phyloP scores from a whole-genome alignment of 2,329 filamentous ascomycete species.

The Penicillium sp. region DNA sequence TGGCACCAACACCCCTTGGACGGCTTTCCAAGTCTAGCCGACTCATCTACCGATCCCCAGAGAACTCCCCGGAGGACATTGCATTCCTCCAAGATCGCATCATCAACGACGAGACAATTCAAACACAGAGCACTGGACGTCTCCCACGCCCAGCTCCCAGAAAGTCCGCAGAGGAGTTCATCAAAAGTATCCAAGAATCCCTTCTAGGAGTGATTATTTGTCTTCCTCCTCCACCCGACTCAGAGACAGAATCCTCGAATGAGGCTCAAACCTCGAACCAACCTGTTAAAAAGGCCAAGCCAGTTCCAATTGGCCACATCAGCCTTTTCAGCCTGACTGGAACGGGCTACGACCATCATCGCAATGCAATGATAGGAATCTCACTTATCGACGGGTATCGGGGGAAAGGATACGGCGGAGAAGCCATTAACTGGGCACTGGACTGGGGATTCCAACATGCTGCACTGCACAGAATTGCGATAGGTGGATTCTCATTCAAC shows the following conservation, averaged over 20 bases:
- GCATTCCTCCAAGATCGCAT: constrained; percentile 9
- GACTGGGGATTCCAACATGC: constrained; percentile 12
- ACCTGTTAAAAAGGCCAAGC: background rate
- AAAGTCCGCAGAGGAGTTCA: background rate
- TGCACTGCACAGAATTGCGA: constrained; percentile 8
- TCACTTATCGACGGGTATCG: constrained; percentile 2
- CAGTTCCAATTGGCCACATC: background rate
- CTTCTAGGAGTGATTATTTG: constrained; percentile 3
- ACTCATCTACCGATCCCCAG: constrained; percentile 14
- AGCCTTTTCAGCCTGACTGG: background rate
- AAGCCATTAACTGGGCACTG: constrained; percentile 14
- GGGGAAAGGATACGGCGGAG: constrained; percentile 9
- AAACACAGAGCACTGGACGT: background rate
- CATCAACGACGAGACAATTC: constrained; percentile 1
- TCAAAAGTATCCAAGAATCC: background rate
- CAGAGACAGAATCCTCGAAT: too few relatives aligned
- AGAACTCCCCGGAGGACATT: constrained; percentile 13
- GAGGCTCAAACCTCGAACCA: background rate
- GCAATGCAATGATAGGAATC: constrained; percentile 2
- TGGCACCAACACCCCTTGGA: background rate
- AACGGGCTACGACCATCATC: background rate
- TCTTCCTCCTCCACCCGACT: background rate
- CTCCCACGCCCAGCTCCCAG: background rate
- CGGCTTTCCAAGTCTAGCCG: constrained; percentile 3
- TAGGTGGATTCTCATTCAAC: constrained; percentile 10